Evolutionary conservation across 257 asterid genomes (phyloP).

Genomic region (Fraxinus excelsior): DNA sequence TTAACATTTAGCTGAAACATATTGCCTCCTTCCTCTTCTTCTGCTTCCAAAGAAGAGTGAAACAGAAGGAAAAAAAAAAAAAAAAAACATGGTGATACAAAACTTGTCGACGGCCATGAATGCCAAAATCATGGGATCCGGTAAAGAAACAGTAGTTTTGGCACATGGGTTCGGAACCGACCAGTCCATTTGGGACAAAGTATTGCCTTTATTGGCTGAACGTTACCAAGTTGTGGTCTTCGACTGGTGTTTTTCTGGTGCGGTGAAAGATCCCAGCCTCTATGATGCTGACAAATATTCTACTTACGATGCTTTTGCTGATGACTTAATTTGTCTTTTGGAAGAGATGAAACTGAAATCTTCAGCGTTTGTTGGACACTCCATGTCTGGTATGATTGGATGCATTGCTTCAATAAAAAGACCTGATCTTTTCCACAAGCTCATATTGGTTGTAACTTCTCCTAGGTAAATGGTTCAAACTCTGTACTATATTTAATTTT

Average conservation of each 20-base stretch:
- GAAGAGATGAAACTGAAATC: constrained; percentile 68
- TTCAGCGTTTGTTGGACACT: constrained; percentile 73
- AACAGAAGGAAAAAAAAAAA: too few relatives aligned
- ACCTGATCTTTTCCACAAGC: constrained; percentile 63
- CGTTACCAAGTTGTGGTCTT: constrained; percentile 52
- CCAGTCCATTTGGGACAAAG: constrained; percentile 75
- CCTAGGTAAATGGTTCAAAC: constrained; percentile 54
- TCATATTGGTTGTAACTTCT: constrained; percentile 64
- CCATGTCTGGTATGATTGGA: constrained; percentile 91
- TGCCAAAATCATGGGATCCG: constrained; percentile 59
- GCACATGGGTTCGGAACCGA: constrained; percentile 89
- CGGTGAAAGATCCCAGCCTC: constrained; percentile 44
- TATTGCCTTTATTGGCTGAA: constrained; percentile 40
- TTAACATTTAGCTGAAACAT: background rate
- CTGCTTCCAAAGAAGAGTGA: background rate
- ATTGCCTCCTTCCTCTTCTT: background rate
- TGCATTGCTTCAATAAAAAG: constrained; percentile 78
- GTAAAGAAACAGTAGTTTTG: constrained; percentile 58
- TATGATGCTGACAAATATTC: constrained; percentile 54
- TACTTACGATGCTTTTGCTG: constrained; percentile 67
- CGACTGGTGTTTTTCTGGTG: constrained; percentile 84
- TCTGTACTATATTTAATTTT: too few relatives aligned
- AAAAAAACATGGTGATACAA: constrained; percentile 28
- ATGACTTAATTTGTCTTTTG: constrained; percentile 56
- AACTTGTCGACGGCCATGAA: constrained; percentile 52